Evolutionary conservation across 2,329 filamentous ascomycete genomes (phyloP).

Genomic region (Dothideomycetes sp.): DNA sequence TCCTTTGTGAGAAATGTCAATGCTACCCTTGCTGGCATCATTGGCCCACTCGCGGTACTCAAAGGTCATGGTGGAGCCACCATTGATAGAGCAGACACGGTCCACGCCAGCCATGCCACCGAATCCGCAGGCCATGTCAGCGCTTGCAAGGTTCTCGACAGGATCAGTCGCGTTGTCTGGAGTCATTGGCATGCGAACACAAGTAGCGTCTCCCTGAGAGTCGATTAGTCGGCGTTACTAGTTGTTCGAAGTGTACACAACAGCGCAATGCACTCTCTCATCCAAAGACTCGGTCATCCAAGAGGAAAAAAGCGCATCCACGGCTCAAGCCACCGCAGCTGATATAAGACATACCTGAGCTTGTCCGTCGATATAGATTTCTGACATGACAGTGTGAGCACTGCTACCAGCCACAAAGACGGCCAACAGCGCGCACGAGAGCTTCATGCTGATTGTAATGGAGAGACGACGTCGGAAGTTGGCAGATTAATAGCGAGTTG

Average conservation of each 20-base stretch:
- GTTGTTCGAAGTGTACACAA: not conserved
- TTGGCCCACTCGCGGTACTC: slow-evolving; percentile 54
- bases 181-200: slow-evolving; percentile 54
- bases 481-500: too few relatives aligned
- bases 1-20: slow-evolving; percentile 54
- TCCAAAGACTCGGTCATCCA: too few relatives aligned
- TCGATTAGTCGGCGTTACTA: not conserved
- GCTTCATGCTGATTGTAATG: slow-evolving; percentile 8
- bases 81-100: slow-evolving; percentile 34
- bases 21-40: slow-evolving; percentile 39
- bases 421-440: slow-evolving; percentile 7
- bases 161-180: slow-evolving; percentile 44
- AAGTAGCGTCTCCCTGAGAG: slow-evolving; percentile 55
- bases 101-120: slow-evolving; percentile 30
- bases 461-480: too few relatives aligned
- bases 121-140: slow-evolving; percentile 58
- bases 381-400: slow-evolving; percentile 52
- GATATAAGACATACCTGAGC: slow-evolving; percentile 27
- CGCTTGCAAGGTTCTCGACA: slow-evolving; percentile 44
- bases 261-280: too few relatives aligned
- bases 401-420: slow-evolving; percentile 11
- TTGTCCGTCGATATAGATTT: slow-evolving; percentile 49
- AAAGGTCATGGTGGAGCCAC: slow-evolving; percentile 51
- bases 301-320: too few relatives aligned
- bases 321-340: too few relatives aligned